A percentile compares a stretch with the other conserved stretches of the same genome.
These are phyloP conservation scores for Mycena floridula DNA, from an alignment of 768 basidiomycete genomes.

Conservation along the genomic window DNA sequence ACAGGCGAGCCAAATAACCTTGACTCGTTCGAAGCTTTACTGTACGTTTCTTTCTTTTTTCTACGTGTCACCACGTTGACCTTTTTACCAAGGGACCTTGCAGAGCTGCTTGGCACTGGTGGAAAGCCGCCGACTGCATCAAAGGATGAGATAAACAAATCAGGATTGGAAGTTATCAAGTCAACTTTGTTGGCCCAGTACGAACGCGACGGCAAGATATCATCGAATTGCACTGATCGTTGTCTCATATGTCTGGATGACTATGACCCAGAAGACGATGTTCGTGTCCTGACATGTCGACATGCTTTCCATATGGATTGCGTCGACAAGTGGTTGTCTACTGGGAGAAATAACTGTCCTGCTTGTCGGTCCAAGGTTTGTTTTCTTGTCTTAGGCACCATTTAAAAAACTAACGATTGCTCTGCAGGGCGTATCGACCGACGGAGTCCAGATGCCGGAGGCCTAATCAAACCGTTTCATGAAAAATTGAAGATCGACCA, in stretches of 20 bases:
- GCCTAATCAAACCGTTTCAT: too few species aligned
- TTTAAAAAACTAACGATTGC: constrained; percentile 1
- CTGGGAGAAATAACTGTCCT: constrained; percentile 86
- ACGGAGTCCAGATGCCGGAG: too few species aligned
- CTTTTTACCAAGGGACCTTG: constrained; percentile 60
- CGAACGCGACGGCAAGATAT: constrained; percentile 56
- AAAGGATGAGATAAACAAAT: constrained; percentile 80
- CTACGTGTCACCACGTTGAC: constrained; percentile 8
- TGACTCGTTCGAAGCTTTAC: constrained; percentile 75
- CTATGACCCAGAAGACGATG: constrained; percentile 69
- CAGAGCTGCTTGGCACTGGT: constrained; percentile 74
- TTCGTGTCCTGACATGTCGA: constrained; percentile 75
- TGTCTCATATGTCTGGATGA: constrained; percentile 87
- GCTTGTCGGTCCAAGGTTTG: constrained; percentile 77
- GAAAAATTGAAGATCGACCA: too few species aligned
- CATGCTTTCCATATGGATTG: constrained; percentile 90
- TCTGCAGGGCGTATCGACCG: constrained; percentile 26
- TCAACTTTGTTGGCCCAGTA: constrained; percentile 44
- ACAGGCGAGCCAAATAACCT: constrained; percentile 65
- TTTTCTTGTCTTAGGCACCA: constrained; percentile 2
- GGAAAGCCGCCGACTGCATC: constrained; percentile 79
- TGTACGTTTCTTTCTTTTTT: too few species aligned
- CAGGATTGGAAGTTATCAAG: constrained; percentile 73
- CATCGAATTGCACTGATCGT: constrained; percentile 74
- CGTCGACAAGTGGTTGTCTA: constrained; percentile 84